Evolutionary conservation across 768 basidiomycete genomes (phyloP).

Genomic region (Multifurca ochricompacta): DNA sequence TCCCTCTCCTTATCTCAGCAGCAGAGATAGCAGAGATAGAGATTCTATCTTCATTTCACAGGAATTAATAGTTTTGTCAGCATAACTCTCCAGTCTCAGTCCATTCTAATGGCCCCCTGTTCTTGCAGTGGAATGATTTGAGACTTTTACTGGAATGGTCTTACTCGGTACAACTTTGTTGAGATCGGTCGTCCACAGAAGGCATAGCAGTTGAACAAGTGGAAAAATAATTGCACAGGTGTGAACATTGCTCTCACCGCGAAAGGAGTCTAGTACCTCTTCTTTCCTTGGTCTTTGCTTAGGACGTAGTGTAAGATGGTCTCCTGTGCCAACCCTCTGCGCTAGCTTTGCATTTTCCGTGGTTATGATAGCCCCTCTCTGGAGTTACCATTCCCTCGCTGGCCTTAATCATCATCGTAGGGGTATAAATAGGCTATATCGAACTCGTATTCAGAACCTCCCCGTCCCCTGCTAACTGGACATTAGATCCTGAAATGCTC

Average conservation of each 20-base stretch:
- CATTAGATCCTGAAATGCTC: constrained; percentile 17
- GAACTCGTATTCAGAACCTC: not conserved
- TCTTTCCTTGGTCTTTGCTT: no score
- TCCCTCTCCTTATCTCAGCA: not conserved
- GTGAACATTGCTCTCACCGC: no score
- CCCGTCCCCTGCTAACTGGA: not conserved
- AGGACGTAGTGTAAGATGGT: no score
- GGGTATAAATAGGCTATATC: not conserved
- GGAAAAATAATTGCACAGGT: no score
- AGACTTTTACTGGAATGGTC: no score
- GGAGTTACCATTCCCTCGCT: not conserved
- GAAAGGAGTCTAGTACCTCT: no score
- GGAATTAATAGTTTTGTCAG: not conserved
- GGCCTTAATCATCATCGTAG: not conserved
- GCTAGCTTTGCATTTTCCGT: not conserved
- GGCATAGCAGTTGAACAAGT: no score
- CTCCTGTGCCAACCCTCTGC: no score
- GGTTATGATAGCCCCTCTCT: not conserved
- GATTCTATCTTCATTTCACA: not conserved
- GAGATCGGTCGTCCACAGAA: no score
- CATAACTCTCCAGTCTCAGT: not conserved
- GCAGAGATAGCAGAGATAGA: not conserved
- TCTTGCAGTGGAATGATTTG: not conserved
- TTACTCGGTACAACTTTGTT: no score
- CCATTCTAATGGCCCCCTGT: not conserved